Evolutionary conservation across 495 filamentous ascomycete genomes (phyloP).

Genomic region (Neurospora pannonica): DNA sequence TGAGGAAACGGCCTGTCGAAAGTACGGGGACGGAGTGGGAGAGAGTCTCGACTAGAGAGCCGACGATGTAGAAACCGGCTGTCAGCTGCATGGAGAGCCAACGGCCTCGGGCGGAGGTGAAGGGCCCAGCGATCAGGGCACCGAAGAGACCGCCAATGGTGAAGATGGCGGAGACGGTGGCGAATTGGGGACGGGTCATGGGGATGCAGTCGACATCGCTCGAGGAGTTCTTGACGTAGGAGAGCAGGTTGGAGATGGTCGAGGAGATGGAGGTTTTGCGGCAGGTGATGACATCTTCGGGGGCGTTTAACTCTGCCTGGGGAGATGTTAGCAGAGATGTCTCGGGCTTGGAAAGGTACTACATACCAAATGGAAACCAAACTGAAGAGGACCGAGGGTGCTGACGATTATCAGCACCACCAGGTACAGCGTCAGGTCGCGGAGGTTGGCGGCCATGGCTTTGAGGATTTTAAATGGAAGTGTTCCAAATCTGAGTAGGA

Average conservation of each 20-base stretch:
- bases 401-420: constrained; percentile 52
- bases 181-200: constrained; percentile 69
- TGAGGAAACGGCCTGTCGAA: constrained; percentile 63
- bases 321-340: constrained; percentile 11
- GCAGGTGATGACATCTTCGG: constrained; percentile 81
- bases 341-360: not conserved
- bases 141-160: constrained; percentile 83
- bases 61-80: constrained; percentile 64
- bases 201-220: constrained; percentile 67
- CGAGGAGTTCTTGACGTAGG: constrained; percentile 17
- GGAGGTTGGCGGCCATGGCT: constrained; percentile 26
- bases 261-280: constrained; percentile 50
- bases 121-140: constrained; percentile 65
- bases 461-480: not conserved
- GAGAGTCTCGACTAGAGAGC: constrained; percentile 63
- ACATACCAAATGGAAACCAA: constrained; percentile 84
- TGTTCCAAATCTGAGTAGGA: not conserved
- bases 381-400: constrained; percentile 77
- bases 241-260: constrained; percentile 18
- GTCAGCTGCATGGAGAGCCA: constrained; percentile 60
- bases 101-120: constrained; percentile 65
- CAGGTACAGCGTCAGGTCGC: constrained; percentile 53
- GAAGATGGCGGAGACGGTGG: constrained; percentile 78
- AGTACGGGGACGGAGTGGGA: constrained; percentile 59
- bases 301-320: constrained; percentile 90